A percentile compares a stretch with the other conserved stretches of the same genome.
These are phyloP conservation scores for Pichiaceae sp. DNA, from an alignment of 1,139 yeast genomes.

Conservation along the genomic window DNA sequence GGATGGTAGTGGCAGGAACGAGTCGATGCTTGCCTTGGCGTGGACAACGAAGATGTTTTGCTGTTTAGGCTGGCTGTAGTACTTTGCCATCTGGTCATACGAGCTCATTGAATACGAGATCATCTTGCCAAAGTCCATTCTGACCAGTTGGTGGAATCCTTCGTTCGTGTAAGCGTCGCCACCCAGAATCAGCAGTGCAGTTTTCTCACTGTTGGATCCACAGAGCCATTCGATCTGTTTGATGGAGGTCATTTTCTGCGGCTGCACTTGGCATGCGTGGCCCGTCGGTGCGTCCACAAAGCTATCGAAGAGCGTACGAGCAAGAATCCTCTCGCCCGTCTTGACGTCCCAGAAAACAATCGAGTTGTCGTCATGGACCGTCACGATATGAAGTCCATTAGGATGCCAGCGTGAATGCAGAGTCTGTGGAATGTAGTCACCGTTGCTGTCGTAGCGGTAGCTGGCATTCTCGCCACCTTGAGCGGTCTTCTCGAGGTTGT, in stretches of 20 bases:
- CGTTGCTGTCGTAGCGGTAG: constrained; percentile 20
- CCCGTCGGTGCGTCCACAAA: constrained; percentile 48
- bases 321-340: constrained; percentile 64
- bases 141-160: constrained; percentile 47
- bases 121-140: constrained; percentile 74
- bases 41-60: constrained; percentile 48
- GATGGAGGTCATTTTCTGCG: constrained; percentile 30
- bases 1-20: constrained; percentile 44
- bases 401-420: constrained; percentile 80
- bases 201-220: constrained; percentile 70
- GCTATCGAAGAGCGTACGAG: constrained; percentile 63
- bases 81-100: constrained; percentile 71
- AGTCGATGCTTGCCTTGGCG: constrained; percentile 31
- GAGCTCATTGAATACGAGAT: constrained; percentile 75
- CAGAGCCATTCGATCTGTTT: constrained; percentile 60
- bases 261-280: constrained; percentile 4
- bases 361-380: constrained; percentile 75
- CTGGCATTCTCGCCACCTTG: constrained; percentile 55
- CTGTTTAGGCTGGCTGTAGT: constrained; percentile 59
- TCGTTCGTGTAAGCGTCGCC: constrained; percentile 41
- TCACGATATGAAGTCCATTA: constrained; percentile 76
- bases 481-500: constrained; percentile 52
- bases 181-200: constrained; percentile 66
- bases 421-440: constrained; percentile 37
- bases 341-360: constrained; percentile 89